These are phyloP conservation scores for Croton laevigatus DNA, from an alignment of 441 rosid species.

Conservation along the genomic window DNA sequence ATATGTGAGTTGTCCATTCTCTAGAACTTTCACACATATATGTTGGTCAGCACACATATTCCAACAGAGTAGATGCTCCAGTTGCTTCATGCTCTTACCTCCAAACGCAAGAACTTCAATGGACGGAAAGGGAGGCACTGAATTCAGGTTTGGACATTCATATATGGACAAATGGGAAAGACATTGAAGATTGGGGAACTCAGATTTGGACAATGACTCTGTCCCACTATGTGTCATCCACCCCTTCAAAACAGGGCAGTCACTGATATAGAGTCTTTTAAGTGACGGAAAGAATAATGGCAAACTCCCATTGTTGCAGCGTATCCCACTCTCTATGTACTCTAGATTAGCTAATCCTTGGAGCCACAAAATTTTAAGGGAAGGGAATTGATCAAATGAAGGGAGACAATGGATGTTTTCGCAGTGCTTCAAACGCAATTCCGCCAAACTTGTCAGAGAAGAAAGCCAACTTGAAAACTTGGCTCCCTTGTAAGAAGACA, in stretches of 20 bases:
- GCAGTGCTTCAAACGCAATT: not conserved
- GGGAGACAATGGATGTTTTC: not conserved
- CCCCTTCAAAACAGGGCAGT: slow-evolving; percentile 6
- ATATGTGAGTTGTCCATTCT: too few relatives aligned
- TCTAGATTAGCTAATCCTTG: not conserved
- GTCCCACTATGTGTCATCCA: not conserved
- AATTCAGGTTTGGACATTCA: too few relatives aligned
- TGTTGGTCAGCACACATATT: too few relatives aligned
- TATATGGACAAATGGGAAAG: too few relatives aligned
- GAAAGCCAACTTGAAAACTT: slow-evolving; percentile 19
- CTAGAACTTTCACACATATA: too few relatives aligned
- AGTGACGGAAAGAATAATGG: not conserved
- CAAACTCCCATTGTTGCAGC: not conserved
- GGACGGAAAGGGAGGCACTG: too few relatives aligned
- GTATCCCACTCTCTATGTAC: slow-evolving; percentile 4
- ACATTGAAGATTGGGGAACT: too few relatives aligned
- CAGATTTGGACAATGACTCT: not conserved
- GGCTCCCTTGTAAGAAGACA: not conserved
- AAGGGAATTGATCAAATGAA: slow-evolving; percentile 11
- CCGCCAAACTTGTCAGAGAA: slow-evolving; percentile 14
- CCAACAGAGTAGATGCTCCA: too few relatives aligned
- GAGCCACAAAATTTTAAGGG: not conserved
- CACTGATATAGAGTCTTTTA: rapidly evolving
- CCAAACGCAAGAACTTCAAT: too few relatives aligned
- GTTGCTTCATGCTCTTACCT: too few relatives aligned